phyloP scores from a whole-genome alignment of 495 filamentous ascomycete species.

The Apodospora peruviana region DNA sequence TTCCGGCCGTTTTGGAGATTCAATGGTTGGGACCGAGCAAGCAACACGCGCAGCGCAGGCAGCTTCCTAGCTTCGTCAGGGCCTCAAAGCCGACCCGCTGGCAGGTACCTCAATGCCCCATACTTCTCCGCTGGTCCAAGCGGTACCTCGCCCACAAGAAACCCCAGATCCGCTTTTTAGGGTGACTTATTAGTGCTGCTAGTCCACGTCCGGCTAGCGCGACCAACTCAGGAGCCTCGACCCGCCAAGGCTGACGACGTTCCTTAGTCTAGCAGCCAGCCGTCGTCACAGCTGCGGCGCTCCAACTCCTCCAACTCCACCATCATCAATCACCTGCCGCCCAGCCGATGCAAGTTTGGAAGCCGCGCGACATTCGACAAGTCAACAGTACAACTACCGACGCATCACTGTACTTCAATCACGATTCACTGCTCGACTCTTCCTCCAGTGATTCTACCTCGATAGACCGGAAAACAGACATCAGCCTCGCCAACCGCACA shows the following conservation, averaged over 20 bases:
- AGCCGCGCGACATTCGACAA: neutral
- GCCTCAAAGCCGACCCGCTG: conserved; percentile 1
- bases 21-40: too few species aligned
- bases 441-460: too few species aligned
- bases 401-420: neutral
- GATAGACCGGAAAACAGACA: too few species aligned
- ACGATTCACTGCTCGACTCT: too few species aligned
- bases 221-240: neutral
- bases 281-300: conserved; percentile 17
- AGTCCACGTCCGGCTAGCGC: neutral
- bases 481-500: too few species aligned
- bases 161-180: conserved; percentile 1
- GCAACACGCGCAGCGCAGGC: conserved; percentile 20
- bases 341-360: neutral
- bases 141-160: conserved; percentile 6
- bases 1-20: conserved; percentile 1
- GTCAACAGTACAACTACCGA: neutral
- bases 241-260: conserved; percentile 19
- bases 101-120: neutral
- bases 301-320: conserved; percentile 1
- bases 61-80: conserved; percentile 32
- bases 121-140: conserved; percentile 4
- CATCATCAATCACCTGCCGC: neutral
- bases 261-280: neutral
- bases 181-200: neutral